phyloP scores from a whole-genome alignment of 1,284 basidiomycete genomes.

The Ceratobasidium sp. region DNA sequence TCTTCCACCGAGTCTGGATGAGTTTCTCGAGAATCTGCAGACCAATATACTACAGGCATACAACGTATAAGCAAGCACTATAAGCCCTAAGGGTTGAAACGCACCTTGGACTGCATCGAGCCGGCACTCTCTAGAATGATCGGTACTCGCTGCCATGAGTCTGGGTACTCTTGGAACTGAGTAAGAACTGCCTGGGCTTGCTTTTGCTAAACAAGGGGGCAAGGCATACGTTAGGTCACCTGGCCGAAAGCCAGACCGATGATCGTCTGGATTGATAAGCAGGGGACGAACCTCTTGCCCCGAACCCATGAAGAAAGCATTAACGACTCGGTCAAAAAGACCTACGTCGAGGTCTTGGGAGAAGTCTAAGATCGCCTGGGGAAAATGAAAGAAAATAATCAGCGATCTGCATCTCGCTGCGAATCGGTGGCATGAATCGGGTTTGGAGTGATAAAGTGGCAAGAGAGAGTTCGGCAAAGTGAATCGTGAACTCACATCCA shows the following conservation, averaged over 20 bases:
- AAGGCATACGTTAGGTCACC: conserved; percentile 28
- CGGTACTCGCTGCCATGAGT: conserved; percentile 97
- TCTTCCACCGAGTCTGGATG: conserved; percentile 95
- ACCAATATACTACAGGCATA: conserved; percentile 79
- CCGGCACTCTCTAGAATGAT: conserved; percentile 88
- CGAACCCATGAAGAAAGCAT: conserved; percentile 81
- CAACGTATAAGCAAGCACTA: conserved; percentile 22
- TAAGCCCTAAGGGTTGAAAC: conserved; percentile 46
- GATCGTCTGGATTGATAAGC: conserved; percentile 35
- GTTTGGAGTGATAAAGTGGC: not conserved
- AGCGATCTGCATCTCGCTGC: not conserved
- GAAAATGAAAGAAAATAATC: not conserved
- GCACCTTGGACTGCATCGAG: conserved; percentile 91
- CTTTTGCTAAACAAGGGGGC: conserved; percentile 74
- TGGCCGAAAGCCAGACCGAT: conserved; percentile 43
- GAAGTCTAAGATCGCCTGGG: conserved; percentile 86
- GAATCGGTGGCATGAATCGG: conserved; percentile 33
- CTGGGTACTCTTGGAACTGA: conserved; percentile 97
- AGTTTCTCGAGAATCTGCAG: conserved; percentile 95
- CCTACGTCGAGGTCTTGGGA: conserved; percentile 84
- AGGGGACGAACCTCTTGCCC: conserved; percentile 72
- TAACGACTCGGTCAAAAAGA: conserved; percentile 86
- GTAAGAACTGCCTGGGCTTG: conserved; percentile 89
- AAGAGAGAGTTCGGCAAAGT: not conserved
- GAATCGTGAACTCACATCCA: conserved; percentile 18